Evolutionary conservation across 2,329 filamentous ascomycete genomes (phyloP).

Genomic region (Cytospora schulzeri): DNA sequence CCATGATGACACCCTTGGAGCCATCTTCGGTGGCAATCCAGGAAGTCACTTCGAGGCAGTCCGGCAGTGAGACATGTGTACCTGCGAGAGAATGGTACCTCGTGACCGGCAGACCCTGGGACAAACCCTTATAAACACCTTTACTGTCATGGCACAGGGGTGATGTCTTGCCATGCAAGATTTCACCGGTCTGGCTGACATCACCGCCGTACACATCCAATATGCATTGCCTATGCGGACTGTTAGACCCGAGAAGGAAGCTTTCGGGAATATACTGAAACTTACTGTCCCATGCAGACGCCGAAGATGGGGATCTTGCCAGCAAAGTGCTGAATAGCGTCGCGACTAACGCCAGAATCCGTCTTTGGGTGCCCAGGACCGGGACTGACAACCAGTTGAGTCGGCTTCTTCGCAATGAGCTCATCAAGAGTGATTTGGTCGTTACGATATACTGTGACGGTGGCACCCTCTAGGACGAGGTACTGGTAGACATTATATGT

Average conservation of each 20-base stretch:
- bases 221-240: constrained; percentile 76
- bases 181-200: constrained; percentile 91
- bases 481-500: constrained; percentile 99
- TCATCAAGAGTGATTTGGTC: constrained; percentile 87
- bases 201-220: constrained; percentile 90
- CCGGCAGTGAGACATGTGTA: constrained; percentile 82
- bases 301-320: constrained; percentile 95
- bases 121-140: constrained; percentile 84
- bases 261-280: constrained; percentile 31
- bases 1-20: constrained; percentile 89
- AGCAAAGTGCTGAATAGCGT: constrained; percentile 86
- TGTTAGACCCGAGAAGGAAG: constrained; percentile 12
- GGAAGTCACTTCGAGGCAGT: constrained; percentile 85
- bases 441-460: constrained; percentile 86
- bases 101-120: constrained; percentile 83
- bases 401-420: constrained; percentile 80
- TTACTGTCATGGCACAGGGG: constrained; percentile 84
- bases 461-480: constrained; percentile 91
- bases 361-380: constrained; percentile 90
- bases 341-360: constrained; percentile 91
- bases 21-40: constrained; percentile 80
- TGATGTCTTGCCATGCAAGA: constrained; percentile 96
- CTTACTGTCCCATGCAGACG: constrained; percentile 97
- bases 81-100: constrained; percentile 96
- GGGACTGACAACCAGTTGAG: constrained; percentile 91